Percentiles rank a stretch among this genome's conserved stretches.
These are phyloP conservation scores for Graphilbum fragrans DNA, from an alignment of 2,329 filamentous ascomycete genomes.

Conservation along the genomic window DNA sequence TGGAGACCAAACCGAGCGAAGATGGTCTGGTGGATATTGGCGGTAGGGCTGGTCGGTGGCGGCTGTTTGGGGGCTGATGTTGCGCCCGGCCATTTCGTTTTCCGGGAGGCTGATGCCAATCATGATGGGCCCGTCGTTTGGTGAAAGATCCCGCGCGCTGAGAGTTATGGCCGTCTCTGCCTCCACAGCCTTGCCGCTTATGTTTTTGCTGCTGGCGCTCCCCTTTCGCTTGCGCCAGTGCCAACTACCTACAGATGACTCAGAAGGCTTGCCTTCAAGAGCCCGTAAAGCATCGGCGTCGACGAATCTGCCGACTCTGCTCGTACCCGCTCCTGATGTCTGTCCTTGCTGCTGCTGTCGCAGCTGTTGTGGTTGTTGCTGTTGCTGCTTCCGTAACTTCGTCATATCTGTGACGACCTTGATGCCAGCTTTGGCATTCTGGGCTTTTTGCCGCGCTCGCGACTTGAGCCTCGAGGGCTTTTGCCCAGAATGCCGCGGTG, in stretches of 20 bases:
- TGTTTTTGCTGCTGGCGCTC: constrained; percentile 2
- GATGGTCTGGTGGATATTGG: constrained; percentile 20
- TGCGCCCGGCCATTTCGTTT: constrained; percentile 30
- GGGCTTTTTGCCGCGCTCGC: constrained; percentile 45
- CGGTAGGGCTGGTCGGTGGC: constrained; percentile 15
- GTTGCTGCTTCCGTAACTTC: constrained; percentile 29
- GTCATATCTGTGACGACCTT: constrained; percentile 60
- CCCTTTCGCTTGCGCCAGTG: constrained; percentile 37
- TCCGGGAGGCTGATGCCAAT: constrained; percentile 59
- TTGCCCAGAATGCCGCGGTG: constrained; percentile 21
- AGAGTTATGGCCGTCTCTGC: constrained; percentile 10
- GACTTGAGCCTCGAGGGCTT: constrained; percentile 40
- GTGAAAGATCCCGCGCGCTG: constrained; percentile 42
- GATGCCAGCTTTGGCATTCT: constrained; percentile 51
- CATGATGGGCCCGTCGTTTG: constrained; percentile 57
- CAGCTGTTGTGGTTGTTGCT: constrained; percentile 23
- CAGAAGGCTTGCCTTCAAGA: constrained; percentile 42
- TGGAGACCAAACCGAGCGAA: constrained; percentile 46
- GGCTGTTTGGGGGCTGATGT: constrained; percentile 39
- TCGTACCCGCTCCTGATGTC: constrained; percentile 10
- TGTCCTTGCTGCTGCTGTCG: constrained; percentile 24
- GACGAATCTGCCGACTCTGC: constrained; percentile 34
- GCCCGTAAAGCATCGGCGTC: constrained; percentile 48
- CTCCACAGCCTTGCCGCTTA: constrained; percentile 6
- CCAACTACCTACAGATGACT: constrained; percentile 43